Conservation (phyloP, 2,329 filamentous ascomycete genomes). For the Diaporthe ilicicola region DNA sequence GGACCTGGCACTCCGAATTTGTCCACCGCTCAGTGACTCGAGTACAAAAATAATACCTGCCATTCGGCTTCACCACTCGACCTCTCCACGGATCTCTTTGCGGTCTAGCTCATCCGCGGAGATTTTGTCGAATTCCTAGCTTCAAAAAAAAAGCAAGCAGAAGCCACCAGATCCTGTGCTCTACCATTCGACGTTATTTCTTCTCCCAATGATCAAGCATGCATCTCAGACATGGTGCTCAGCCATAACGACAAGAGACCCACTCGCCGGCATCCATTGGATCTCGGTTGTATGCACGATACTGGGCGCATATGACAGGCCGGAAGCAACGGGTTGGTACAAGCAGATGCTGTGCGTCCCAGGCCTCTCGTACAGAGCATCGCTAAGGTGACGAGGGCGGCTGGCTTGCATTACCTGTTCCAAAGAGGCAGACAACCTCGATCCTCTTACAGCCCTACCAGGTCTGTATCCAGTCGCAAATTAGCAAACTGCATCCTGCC, state of each 20-base stretch:
- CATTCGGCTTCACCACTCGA: background rate
- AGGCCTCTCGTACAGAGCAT: constrained; percentile 3
- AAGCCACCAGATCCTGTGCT: constrained; percentile 4
- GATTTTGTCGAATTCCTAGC: background rate
- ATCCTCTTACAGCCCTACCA: constrained; percentile 12
- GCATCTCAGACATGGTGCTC: constrained; percentile 18
- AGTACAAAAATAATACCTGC: constrained; percentile 2
- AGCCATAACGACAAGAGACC: constrained; percentile 11
- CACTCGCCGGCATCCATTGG: constrained; percentile 14
- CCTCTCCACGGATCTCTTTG: background rate
- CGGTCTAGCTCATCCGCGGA: constrained; percentile 23
- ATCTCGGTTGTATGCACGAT: constrained; percentile 9
- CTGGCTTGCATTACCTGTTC: background rate
- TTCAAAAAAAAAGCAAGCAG: background rate
- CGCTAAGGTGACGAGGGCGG: background rate
- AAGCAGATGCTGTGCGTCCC: background rate
- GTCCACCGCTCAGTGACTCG: background rate
- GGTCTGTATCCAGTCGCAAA: constrained; percentile 11
- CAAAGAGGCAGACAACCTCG: background rate
- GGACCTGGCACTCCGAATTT: constrained; percentile 8
- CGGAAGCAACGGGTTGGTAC: constrained; percentile 9
- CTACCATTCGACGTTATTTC: constrained; percentile 7
- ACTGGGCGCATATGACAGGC: constrained; percentile 16
- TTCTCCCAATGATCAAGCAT: constrained; percentile 20
- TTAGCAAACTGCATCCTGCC: constrained; percentile 24